A percentile compares a stretch with the other conserved stretches of the same genome.
phyloP scores from a whole-genome alignment of 768 basidiomycete genomes.

The Termitomyces sp. region DNA sequence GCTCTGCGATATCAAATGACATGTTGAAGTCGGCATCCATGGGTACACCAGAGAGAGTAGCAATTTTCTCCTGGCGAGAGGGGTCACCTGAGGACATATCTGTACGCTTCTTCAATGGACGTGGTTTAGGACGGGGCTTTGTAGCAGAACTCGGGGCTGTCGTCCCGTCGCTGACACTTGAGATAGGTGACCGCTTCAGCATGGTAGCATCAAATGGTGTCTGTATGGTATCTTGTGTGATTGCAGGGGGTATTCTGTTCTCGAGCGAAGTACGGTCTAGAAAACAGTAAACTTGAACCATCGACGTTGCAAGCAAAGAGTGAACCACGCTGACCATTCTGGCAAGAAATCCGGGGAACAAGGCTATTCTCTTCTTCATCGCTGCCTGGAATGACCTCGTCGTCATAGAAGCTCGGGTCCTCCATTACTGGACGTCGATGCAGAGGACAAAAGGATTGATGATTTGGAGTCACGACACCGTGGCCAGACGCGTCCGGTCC shows the following conservation, averaged over 20 bases:
- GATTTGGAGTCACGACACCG: slow-evolving; percentile 10
- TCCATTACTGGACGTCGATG: too few relatives aligned
- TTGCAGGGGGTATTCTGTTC: neutral
- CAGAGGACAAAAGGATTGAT: neutral
- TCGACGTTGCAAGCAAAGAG: neutral
- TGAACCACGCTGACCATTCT: neutral
- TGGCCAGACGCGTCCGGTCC: slow-evolving; percentile 13
- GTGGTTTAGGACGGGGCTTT: slow-evolving; percentile 29
- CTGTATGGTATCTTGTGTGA: slow-evolving; percentile 10
- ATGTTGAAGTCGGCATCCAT: slow-evolving; percentile 16
- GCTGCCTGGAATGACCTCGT: slow-evolving; percentile 51
- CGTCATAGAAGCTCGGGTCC: slow-evolving; percentile 16
- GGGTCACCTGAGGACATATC: slow-evolving; percentile 2
- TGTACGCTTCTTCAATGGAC: slow-evolving; percentile 14
- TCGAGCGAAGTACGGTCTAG: neutral
- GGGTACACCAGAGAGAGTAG: slow-evolving; percentile 2
- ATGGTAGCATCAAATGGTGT: neutral
- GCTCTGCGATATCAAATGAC: slow-evolving; percentile 47
- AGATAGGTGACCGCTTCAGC: neutral
- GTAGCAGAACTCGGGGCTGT: slow-evolving; percentile 9
- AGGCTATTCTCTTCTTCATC: slow-evolving; percentile 29
- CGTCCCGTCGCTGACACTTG: neutral
- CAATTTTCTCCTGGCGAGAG: neutral
- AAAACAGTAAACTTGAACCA: neutral
- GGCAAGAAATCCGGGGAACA: neutral